Conservation (phyloP, 2,329 filamentous ascomycete genomes). For the Trichophyton mentagrophytes region DNA sequence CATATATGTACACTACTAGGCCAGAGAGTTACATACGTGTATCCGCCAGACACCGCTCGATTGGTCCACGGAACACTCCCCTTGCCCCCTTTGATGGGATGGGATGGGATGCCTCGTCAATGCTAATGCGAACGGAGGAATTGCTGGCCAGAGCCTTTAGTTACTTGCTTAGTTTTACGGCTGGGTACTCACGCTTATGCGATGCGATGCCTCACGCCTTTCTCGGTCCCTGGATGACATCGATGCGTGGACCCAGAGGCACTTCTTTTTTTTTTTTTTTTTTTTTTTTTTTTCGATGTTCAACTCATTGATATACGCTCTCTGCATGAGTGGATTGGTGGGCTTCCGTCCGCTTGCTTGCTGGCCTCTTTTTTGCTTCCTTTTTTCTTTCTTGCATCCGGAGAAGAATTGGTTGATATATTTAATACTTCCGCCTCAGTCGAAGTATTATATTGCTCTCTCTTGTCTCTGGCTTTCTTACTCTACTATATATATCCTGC, state of each 20-base stretch:
- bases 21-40: not conserved
- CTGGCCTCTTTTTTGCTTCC: not conserved
- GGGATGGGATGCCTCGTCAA: not conserved
- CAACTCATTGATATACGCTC: not conserved
- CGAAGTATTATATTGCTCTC: not conserved
- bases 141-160: not conserved
- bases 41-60: not conserved
- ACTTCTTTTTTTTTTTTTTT: not conserved
- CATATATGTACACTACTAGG: not conserved
- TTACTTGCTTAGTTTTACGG: not conserved
- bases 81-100: not conserved
- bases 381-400: not conserved
- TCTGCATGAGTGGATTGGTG: not conserved
- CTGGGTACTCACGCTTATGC: not conserved
- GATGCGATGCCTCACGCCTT: not conserved
- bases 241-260: not conserved
- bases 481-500: conserved; percentile 1
- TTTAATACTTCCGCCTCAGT: not conserved
- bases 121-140: not conserved
- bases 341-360: not conserved
- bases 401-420: not conserved
- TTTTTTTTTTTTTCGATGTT: not conserved
- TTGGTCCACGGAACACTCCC: not conserved
- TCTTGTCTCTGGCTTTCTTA: not conserved
- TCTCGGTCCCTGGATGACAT: not conserved